Base-by-base conservation (phyloP, 2,329 filamentous ascomycete species). In the Fusarium mundagurra region DNA sequence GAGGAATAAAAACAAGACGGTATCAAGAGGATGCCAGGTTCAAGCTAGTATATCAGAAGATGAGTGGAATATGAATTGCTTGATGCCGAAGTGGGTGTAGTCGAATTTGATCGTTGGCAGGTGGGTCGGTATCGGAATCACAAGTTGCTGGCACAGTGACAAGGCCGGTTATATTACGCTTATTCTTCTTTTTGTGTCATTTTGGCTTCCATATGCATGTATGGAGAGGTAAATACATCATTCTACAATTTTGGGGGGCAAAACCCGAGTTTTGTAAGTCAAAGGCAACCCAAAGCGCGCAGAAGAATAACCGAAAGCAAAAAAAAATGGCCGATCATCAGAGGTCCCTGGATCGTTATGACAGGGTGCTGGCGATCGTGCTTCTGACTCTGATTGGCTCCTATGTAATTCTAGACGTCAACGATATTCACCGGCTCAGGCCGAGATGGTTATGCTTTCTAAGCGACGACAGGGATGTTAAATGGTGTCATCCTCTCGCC, bases 41-140 rank as follows among this genome's bases (percentile, higher is more conserved):
- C 24, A 47, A 64, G 58, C 44, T 74, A 59, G 53, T 57, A 68
- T 74, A 68, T 57, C 50, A 54, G 71, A 68, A 17, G 48, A 63
- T 31, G 47, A 59, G 67, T 47, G 71, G 67, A 29, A 68, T 74
- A 44, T 36, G 51, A 64, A 47, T 67, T 31, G 72, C 69, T 75
- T 60, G 72, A 73, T 67, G 69, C 72, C 69, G 61, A 73, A 75
- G 72, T 71, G 72, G 72, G 72, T 71, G 69, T 75, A 75, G 72
- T 75, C 72, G 43, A 50, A 64, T 73, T 70, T 41, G 61, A 51
- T 64, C 66, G 61, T n/a, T 44, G 61, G 66, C 61, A 44, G 57
- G 71, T 74, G 71, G 71, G 71, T 72, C 67, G 45, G 41, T 31
- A 51, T 68, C 45, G 55, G 71, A 69, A 44, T 73, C 71, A 58